Evolutionary conservation across 331 rosid species (phyloP), one percentile per base, ranked within the genome.

Genomic region (Rhamnella rubrinervis): DNA sequence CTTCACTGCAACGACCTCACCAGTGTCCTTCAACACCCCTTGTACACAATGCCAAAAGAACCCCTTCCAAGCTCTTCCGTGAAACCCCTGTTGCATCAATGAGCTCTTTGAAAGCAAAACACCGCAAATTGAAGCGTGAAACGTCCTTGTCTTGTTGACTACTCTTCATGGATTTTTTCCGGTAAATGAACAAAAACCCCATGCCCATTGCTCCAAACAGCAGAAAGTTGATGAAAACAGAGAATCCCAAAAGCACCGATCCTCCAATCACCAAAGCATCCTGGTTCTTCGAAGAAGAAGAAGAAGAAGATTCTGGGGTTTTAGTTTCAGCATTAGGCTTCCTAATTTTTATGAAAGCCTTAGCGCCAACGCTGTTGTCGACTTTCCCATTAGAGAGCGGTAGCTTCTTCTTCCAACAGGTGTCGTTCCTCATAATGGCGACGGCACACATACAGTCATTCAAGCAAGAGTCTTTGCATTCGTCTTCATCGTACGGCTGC

Each of bases 341-440:
- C 72, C 68, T 77, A 21, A 65, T 9, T 52, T 77, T 77, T 31
- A 77, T 65, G 39, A 71, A 62, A 77, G 77, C 64, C 61, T 25
- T 71, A 1, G 69, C 81, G 1, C 10, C 12, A 10, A 50, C 21
- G 3, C 20, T 44, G 40, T 4, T 35, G 25, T 65, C 31, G 3
- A 55, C 41, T 55, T 52, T 64, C 6, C 81, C 81, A 40, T 71
- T 65, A 5, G 77, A 58, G 23, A 77, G 73, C 1, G 81, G 77
- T 17, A 65, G 37, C 67, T 71, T 77, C 64, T 77, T 77, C 63
- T 59, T 77, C 81, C 81, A 77, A 59, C 77, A 77, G 21, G 58
- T 64, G 28, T 50, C 31, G 35, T 28, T 44, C 61, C 68, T 59
- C 13, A 40, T 35, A 25, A 71, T 28, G 16, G 61, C 76, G 35